A percentile compares a stretch with the other conserved stretches of the same genome.
phyloP scores from a whole-genome alignment of 164 flowering plant genomes.

The Litsea cubeba region DNA sequence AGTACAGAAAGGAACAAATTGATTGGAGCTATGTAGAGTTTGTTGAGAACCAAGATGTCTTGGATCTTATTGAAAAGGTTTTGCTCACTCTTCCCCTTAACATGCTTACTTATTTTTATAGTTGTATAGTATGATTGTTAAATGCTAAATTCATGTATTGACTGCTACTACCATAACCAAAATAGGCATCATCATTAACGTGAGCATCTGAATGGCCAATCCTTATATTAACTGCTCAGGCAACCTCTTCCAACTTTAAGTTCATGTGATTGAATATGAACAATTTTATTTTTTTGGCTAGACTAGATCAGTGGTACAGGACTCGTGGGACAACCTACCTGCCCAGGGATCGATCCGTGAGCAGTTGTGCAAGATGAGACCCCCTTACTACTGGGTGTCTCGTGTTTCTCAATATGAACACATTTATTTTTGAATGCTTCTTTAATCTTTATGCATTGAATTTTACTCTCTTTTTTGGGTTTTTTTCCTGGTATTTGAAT shows the following conservation, averaged over 20 bases:
- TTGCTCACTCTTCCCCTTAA: background rate
- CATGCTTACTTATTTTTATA: background rate
- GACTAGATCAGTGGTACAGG: too few species aligned
- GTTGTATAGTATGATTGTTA: background rate
- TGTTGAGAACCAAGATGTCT: slow-evolving; percentile 90
- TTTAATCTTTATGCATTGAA: too few species aligned
- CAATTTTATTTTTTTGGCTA: too few species aligned
- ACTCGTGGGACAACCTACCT: too few species aligned
- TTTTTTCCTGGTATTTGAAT: background rate
- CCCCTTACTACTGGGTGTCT: too few species aligned
- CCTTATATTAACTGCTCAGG: background rate
- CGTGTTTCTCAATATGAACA: too few species aligned
- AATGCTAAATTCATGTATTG: background rate
- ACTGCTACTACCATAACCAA: background rate
- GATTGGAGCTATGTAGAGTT: slow-evolving; percentile 96
- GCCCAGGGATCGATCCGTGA: too few species aligned
- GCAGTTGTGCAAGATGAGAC: too few species aligned
- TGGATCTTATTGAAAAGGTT: slow-evolving; percentile 94
- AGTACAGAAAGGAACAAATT: slow-evolving; percentile 73
- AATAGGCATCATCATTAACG: background rate
- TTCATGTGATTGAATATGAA: too few species aligned
- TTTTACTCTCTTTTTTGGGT: background rate
- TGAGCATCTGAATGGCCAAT: background rate
- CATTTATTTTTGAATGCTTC: too few species aligned
- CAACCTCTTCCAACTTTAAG: too few species aligned